phyloP scores from a whole-genome alignment of 371 early-diverging fungal genomes.

The Mucor plumbeus region DNA sequence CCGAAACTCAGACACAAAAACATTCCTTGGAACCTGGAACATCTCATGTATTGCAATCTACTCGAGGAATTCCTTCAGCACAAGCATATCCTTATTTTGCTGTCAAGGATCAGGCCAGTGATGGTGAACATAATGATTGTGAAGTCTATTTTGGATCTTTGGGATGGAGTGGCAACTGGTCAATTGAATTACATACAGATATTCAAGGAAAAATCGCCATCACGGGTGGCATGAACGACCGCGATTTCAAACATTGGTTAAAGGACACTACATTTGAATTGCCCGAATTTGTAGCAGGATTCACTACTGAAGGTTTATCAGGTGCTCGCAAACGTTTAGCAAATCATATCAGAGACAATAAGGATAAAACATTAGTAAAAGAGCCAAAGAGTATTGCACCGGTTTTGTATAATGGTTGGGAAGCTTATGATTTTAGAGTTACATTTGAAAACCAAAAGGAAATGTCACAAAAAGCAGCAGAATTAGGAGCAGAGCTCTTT shows the following conservation, averaged over 20 bases:
- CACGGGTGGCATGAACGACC: conserved; percentile 43
- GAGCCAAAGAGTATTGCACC: conserved; percentile 13
- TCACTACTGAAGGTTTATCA: conserved; percentile 33
- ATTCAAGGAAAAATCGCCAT: conserved; percentile 31
- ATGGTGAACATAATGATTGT: conserved; percentile 22
- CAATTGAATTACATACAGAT: conserved; percentile 32
- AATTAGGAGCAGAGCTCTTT: conserved; percentile 47
- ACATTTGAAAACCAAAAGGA: conserved; percentile 33
- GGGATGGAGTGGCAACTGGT: conserved; percentile 53
- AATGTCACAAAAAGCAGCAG: conserved; percentile 36
- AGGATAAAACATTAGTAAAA: conserved; percentile 12
- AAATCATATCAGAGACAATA: conserved; percentile 22
- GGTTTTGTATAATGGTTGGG: conserved; percentile 55
- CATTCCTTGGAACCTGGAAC: conserved; percentile 33
- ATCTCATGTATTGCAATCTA: conserved; percentile 30
- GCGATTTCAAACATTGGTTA: conserved; percentile 35
- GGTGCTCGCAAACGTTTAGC: conserved; percentile 42
- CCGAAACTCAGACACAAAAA: conserved; percentile 39
- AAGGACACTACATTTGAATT: conserved; percentile 13
- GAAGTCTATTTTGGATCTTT: conserved; percentile 48
- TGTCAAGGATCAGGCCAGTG: conserved; percentile 26
- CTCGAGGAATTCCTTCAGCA: conserved; percentile 43
- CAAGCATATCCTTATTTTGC: conserved; percentile 52
- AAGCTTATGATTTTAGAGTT: conserved; percentile 43
- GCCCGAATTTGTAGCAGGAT: conserved; percentile 40